phyloP scores from a whole-genome alignment of 768 basidiomycete species.

The Boletus coccyginus region DNA sequence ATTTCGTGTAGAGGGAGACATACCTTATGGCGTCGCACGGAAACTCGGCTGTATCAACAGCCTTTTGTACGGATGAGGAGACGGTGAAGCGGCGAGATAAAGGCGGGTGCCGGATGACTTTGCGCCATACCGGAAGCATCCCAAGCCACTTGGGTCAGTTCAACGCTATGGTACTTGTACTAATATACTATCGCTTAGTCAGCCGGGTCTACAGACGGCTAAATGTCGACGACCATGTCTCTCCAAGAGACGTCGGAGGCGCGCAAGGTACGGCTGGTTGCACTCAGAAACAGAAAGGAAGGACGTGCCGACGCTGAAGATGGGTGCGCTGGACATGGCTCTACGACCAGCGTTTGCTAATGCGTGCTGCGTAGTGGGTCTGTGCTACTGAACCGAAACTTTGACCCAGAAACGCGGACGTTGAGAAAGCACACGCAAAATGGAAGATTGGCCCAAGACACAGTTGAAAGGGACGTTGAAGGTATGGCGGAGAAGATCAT shows the following conservation, averaged over 20 bases:
- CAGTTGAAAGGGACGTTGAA: conserved; percentile 81
- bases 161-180: background rate
- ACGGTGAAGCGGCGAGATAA: conserved; percentile 28
- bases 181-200: conserved; percentile 30
- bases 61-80: conserved; percentile 32
- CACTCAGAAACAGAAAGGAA: conserved; percentile 70
- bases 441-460: conserved; percentile 66
- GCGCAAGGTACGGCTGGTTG: conserved; percentile 77
- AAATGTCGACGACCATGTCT: conserved; percentile 41
- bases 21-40: conserved; percentile 70
- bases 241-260: conserved; percentile 77
- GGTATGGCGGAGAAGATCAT: conserved; percentile 86
- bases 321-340: conserved; percentile 36
- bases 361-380: conserved; percentile 36
- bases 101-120: conserved; percentile 6
- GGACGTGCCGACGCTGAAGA: conserved; percentile 44
- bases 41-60: conserved; percentile 58
- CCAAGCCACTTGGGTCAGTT: background rate
- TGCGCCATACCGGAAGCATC: conserved; percentile 34
- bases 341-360: conserved; percentile 9
- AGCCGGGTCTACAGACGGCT: conserved; percentile 11
- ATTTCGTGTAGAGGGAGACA: conserved; percentile 1
- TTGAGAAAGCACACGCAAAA: conserved; percentile 63
- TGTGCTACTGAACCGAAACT: conserved; percentile 73
- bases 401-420: conserved; percentile 85